phyloP scores from a whole-genome alignment of 495 filamentous ascomycete species.

The Penicillium turbatum region DNA sequence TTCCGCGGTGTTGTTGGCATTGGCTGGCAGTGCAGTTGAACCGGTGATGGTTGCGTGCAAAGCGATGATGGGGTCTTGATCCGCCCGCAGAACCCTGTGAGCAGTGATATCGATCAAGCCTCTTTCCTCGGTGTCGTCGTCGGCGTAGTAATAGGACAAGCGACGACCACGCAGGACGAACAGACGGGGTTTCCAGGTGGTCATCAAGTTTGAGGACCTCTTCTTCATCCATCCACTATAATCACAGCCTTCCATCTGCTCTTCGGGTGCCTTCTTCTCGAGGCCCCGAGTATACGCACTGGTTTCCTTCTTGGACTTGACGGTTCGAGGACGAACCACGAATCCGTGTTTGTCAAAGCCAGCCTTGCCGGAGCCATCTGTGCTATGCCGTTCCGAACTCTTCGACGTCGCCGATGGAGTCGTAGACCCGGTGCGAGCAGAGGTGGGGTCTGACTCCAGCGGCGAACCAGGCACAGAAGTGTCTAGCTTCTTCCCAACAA shows the following conservation, averaged over 20 bases:
- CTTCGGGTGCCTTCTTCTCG: slow-evolving; percentile 72
- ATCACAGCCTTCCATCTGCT: slow-evolving; percentile 83
- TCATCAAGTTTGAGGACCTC: slow-evolving; percentile 89
- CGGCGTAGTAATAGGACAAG: slow-evolving; percentile 94
- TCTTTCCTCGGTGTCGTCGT: slow-evolving; percentile 84
- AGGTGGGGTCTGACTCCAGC: slow-evolving; percentile 65
- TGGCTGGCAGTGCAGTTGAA: slow-evolving; percentile 68
- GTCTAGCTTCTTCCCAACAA: slow-evolving; percentile 38
- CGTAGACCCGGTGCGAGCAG: slow-evolving; percentile 74
- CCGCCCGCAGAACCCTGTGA: slow-evolving; percentile 92
- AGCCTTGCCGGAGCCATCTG: slow-evolving; percentile 58
- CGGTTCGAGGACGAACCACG: slow-evolving; percentile 39
- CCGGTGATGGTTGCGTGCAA: slow-evolving; percentile 91
- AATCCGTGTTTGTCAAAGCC: slow-evolving; percentile 49
- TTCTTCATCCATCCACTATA: slow-evolving; percentile 99
- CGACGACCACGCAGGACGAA: slow-evolving; percentile 90
- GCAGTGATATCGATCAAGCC: slow-evolving; percentile 96
- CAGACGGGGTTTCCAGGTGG: slow-evolving; percentile 91
- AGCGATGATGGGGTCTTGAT: slow-evolving; percentile 83
- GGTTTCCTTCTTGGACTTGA: slow-evolving; percentile 87
- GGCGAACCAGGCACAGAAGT: slow-evolving; percentile 49
- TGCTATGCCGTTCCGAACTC: slow-evolving; percentile 72
- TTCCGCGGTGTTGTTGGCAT: slow-evolving; percentile 50
- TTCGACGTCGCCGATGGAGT: slow-evolving; percentile 76
- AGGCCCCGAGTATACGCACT: slow-evolving; percentile 89